Evolutionary conservation across 305 asterid genomes (phyloP).

Genomic region (Coffea humblotiana): DNA sequence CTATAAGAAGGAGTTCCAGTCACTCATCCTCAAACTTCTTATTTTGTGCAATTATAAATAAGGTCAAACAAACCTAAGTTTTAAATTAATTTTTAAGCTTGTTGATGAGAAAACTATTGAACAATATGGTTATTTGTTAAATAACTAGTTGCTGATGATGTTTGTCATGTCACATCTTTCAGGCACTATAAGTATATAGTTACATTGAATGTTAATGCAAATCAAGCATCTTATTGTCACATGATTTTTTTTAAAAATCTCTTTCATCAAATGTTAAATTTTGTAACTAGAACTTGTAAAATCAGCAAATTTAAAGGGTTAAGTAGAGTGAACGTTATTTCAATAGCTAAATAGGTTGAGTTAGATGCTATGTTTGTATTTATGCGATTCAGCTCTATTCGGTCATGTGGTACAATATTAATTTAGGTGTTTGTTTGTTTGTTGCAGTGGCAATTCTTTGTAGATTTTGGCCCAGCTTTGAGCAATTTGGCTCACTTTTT

Average conservation of each 20-base stretch:
- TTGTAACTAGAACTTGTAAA: background rate
- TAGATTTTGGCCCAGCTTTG: too few relatives aligned
- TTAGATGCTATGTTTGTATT: background rate
- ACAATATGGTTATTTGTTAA: background rate
- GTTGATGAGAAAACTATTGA: background rate
- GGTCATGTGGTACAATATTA: too few relatives aligned
- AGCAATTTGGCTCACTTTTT: too few relatives aligned
- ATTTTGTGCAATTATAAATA: background rate
- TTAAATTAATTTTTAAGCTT: background rate
- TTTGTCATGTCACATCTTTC: background rate
- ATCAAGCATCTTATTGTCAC: background rate
- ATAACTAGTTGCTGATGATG: background rate
- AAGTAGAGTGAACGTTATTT: background rate
- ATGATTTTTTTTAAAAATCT: background rate
- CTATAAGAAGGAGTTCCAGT: background rate
- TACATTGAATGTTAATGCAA: background rate
- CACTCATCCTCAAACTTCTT: background rate
- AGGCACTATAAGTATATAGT: background rate
- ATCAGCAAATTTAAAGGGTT: background rate
- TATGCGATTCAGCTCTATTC: too few relatives aligned
- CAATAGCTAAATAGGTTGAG: background rate
- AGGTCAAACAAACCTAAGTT: background rate
- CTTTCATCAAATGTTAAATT: background rate
- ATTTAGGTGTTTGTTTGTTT: too few relatives aligned
- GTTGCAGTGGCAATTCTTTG: too few relatives aligned